Evolutionary conservation across 257 asterid species (phyloP), one percentile per base, ranked within the genome.

Genomic region (Solanum microdontum): DNA sequence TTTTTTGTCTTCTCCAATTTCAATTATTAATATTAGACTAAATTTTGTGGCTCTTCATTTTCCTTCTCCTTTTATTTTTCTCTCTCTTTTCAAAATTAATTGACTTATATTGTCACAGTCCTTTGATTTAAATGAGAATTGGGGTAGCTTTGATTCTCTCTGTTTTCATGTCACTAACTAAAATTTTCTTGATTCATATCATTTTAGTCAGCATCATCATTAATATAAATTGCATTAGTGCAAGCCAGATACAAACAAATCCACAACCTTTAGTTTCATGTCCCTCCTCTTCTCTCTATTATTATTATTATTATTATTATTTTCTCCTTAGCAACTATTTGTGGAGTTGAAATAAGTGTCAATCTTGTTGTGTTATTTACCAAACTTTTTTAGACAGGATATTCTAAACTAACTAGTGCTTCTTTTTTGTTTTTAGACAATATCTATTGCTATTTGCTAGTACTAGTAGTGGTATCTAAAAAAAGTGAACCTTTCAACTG

Each of bases 141-240:
- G 88, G 85, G 89, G 90, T 90, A 72, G 84, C 75, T 70, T 89
- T 86, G 84, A 87, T 84, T 85, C 89, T 36, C 88, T 93, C 68
- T 39, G 86, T 89, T 89, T 91, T 90, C 91, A 89, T 94, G 96
- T 94, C 90, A 91, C 91, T 55, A 55, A 55, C 64, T 17, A 55
- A 55, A 55, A 6, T 77, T 84, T 91, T 88, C 88, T 86, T 84
- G 89, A 86, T 58, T 51, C 83, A 11, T 72, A 60, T 86, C 75
- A 83, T 85, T 62, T 83, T 70, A n/a, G 70, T 40, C 37, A 58
- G 84, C 77, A 82, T 84, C 24, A 68, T 85, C 79, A 73, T 84
- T 86, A 76, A 84, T 89, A 84, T 60, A 74, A 66, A 84, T 86
- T 73, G 60, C 84, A 55, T 64, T 5, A 77, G 64, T 77, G 30